Evolutionary conservation across 164 flowering plant species (phyloP), one percentile per base, ranked within the genome.

Genomic region (Macadamia integrifolia): DNA sequence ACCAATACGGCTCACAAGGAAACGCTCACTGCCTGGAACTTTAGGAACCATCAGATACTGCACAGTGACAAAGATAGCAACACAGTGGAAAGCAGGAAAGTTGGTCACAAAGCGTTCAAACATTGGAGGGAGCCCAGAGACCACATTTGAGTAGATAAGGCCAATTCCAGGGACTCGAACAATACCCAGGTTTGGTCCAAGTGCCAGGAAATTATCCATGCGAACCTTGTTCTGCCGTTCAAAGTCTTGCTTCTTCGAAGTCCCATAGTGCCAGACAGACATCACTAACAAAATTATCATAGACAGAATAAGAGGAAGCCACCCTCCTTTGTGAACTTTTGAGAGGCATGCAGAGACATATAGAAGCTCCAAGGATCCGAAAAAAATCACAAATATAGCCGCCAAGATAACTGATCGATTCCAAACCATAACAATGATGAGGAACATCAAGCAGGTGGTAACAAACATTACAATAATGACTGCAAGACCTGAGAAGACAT

Each of bases 391-490:
- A 66, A 88, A 85, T 8, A 68, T 32, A 30, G 71, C 31, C 7
- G 86, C 85, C 14, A 69, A 6, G 9, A 82, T n/a, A 44, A 77
- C 50, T 30, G 63, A 67, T 66, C 65, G 63, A 71, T 83, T 79
- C 93, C 93, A 88, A 30, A 79, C 79, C 2, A 73, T 77, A 50
- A 73, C 63, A 52, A 86, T 86, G 10, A 86, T 66, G 3, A 88
- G 84, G 57, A 80, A 81, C 89, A 85, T 88, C 69, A 88, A 71
- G 64, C 85, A 78, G 44, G 91, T 85, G n/a, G 91, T 85, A 9
- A 86, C 76, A n/a, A 87, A 77, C 91, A 86, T 84, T 35, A 82
- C 86, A 6, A 73, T 72, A 61, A 81, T 81, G 35, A 83, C 81
- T 6, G 87, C 89, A 65, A 88, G 82, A 8, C 89, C 92, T 88